Conservation (phyloP, 2,329 filamentous ascomycete species). For the Alternaria sp. region DNA sequence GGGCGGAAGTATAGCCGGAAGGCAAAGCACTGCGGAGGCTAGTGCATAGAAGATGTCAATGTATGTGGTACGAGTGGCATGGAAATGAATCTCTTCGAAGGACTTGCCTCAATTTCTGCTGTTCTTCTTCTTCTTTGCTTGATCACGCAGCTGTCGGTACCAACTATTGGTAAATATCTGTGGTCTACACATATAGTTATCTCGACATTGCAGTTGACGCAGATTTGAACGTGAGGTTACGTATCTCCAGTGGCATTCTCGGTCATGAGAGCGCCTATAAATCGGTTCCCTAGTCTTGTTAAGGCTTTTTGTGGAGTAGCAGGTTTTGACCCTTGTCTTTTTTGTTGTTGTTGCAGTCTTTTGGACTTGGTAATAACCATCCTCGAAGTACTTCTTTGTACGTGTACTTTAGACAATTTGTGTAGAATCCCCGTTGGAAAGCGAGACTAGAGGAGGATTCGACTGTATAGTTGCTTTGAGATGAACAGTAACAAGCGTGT, state of each 20-base stretch:
- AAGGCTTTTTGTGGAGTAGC: not conserved
- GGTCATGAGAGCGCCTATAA: not conserved
- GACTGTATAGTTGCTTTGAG: too few relatives aligned
- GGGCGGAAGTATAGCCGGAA: slow-evolving; percentile 65
- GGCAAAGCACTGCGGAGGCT: slow-evolving; percentile 63
- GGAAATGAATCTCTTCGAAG: not conserved
- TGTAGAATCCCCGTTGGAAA: not conserved
- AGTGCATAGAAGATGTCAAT: slow-evolving; percentile 24
- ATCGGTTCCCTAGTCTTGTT: not conserved
- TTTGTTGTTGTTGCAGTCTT: not conserved
- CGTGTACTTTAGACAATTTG: not conserved
- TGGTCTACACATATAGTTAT: too few relatives aligned
- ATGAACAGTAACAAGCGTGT: too few relatives aligned
- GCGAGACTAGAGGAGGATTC: not conserved
- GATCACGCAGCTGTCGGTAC: too few relatives aligned
- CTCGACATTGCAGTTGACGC: too few relatives aligned
- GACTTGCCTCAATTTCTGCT: not conserved
- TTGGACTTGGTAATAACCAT: not conserved
- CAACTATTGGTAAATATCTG: too few relatives aligned
- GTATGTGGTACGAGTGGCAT: not conserved
- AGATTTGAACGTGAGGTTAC: not conserved
- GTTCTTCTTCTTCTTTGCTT: too few relatives aligned
- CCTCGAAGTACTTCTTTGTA: not conserved
- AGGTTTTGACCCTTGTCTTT: not conserved
- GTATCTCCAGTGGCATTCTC: not conserved